A percentile compares a stretch with the other conserved stretches of the same genome.
Conservation (phyloP, 257 asterid species). For the Solanum medicagineum region DNA sequence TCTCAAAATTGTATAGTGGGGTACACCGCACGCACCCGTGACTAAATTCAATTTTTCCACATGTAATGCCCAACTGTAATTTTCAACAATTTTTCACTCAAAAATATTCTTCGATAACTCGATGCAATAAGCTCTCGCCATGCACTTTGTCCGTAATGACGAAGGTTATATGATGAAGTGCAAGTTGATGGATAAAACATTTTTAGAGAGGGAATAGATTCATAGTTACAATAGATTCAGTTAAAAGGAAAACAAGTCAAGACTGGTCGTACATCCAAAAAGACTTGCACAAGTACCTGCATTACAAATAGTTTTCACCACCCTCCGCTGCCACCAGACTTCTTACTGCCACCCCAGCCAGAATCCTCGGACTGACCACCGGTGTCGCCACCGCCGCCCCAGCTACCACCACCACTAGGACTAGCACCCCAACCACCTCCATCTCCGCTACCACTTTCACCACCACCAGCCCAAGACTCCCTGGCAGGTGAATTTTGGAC, state of each 20-base stretch:
- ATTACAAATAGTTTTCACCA: neutral
- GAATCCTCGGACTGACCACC: constrained; percentile 18
- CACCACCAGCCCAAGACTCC: constrained; percentile 34
- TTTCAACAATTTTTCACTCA: neutral
- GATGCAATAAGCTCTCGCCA: neutral
- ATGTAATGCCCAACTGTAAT: neutral
- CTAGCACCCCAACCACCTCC: constrained; percentile 4
- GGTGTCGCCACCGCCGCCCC: neutral
- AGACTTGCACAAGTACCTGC: neutral
- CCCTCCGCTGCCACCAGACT: constrained; percentile 22
- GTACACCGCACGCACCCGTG: constrained; percentile 9
- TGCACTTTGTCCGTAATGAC: too few species aligned
- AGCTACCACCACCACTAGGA: neutral
- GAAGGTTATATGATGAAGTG: neutral
- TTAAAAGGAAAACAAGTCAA: neutral
- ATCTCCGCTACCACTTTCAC: constrained; percentile 5
- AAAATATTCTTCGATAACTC: neutral
- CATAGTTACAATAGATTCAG: neutral
- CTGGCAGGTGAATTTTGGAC: constrained; percentile 41
- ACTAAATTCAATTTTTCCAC: neutral
- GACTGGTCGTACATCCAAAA: neutral
- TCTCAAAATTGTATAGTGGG: neutral
- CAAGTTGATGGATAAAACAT: neutral
- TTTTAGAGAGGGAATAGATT: neutral
- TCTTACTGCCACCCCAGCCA: constrained; percentile 47